Conservation (phyloP, 2,329 filamentous ascomycete species). For the Camptophora hylomeconis region DNA sequence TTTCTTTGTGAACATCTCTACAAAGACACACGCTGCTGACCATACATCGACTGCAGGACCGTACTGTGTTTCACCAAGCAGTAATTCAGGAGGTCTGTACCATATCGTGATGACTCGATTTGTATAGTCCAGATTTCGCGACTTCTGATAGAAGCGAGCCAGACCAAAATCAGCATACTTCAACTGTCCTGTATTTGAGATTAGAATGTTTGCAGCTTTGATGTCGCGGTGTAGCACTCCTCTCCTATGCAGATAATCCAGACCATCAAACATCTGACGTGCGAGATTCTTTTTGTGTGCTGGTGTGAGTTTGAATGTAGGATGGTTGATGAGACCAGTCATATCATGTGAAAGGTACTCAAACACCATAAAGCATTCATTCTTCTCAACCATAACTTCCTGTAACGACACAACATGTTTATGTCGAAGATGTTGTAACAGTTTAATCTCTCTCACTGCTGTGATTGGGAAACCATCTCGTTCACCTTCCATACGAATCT, state of each 20-base stretch:
- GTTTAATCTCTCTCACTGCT: slow-evolving; percentile 79
- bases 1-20: slow-evolving; percentile 88
- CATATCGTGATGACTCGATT: slow-evolving; percentile 98
- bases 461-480: slow-evolving; percentile 84
- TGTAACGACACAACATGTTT: slow-evolving; percentile 69
- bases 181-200: slow-evolving; percentile 75
- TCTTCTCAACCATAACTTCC: slow-evolving; percentile 96
- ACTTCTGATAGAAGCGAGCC: slow-evolving; percentile 90
- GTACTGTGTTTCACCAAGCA: slow-evolving; percentile 82
- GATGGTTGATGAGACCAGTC: slow-evolving; percentile 89
- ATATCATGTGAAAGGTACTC: slow-evolving; percentile 95
- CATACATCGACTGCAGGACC: slow-evolving; percentile 86
- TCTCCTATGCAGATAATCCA: slow-evolving; percentile 83
- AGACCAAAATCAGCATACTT: slow-evolving; percentile 95
- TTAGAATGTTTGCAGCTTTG: slow-evolving; percentile 93
- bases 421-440: slow-evolving; percentile 76
- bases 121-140: slow-evolving; percentile 84
- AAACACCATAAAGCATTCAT: slow-evolving; percentile 99
- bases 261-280: slow-evolving; percentile 80
- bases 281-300: slow-evolving; percentile 88
- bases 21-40: slow-evolving; percentile 92
- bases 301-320: slow-evolving; percentile 70
- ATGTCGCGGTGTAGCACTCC: slow-evolving; percentile 97
- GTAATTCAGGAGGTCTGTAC: slow-evolving; percentile 85
- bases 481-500: slow-evolving; percentile 88